Evolutionary conservation across 352 stramenopile species (phyloP).

Genomic region (Globisporangium cederbergense): DNA sequence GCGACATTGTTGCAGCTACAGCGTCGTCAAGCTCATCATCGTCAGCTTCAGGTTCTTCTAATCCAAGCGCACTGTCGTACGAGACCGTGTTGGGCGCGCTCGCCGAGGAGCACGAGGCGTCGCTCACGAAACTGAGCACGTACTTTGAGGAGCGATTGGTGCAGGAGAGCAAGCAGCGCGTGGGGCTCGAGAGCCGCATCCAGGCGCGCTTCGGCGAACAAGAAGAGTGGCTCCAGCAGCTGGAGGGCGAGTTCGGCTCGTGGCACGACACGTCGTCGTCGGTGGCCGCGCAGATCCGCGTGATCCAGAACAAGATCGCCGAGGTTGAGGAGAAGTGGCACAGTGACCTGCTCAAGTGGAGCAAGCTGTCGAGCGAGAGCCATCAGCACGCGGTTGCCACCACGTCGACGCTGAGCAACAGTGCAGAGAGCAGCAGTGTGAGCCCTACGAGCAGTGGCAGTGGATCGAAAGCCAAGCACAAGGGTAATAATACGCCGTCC

Average conservation of each 20-base stretch:
- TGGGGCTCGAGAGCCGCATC: constrained; percentile 59
- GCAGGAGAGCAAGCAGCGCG: constrained; percentile 62
- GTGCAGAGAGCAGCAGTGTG: constrained; percentile 1
- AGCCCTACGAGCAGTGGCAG: constrained; percentile 11
- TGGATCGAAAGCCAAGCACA: constrained; percentile 11
- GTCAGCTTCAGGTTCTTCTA: background rate
- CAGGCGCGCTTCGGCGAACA: constrained; percentile 53
- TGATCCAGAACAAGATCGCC: constrained; percentile 26
- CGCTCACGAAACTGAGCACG: constrained; percentile 55
- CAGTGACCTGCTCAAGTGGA: constrained; percentile 28
- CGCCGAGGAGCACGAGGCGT: constrained; percentile 68
- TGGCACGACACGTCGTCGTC: constrained; percentile 42
- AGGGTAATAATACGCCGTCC: background rate
- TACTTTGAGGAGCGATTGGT: constrained; percentile 63
- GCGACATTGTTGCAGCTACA: constrained; percentile 2
- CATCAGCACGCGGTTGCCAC: background rate
- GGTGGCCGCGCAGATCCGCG: constrained; percentile 28
- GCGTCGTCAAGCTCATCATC: background rate
- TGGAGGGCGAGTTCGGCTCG: constrained; percentile 64
- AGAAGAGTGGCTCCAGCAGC: constrained; percentile 78
- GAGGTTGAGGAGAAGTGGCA: constrained; percentile 29
- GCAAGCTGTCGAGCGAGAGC: constrained; percentile 17
- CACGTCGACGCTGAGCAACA: background rate
- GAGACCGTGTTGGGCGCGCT: constrained; percentile 52
- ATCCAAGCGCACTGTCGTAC: constrained; percentile 26